Base-by-base conservation (phyloP, 805 yeast genomes). In the Schwanniomyces yamadae region DNA sequence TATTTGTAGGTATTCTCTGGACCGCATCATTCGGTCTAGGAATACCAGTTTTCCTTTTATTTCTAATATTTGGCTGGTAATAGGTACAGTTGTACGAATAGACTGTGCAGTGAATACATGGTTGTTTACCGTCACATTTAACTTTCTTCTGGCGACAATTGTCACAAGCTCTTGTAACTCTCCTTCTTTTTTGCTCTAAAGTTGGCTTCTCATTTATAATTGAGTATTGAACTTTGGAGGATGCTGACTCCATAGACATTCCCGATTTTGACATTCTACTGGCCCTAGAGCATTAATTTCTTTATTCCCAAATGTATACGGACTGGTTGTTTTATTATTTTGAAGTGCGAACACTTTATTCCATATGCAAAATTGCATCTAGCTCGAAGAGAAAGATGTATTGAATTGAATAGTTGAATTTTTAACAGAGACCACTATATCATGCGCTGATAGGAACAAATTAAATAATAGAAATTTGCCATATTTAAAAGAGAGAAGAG, bases 11-110 rank as follows among this genome's bases (percentile, higher is more conserved):
- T 16, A 14, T 17, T 21, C 6, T 37, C 19, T 17, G 26, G 17
- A 20, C 12, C 31, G 62, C 47, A 3, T 61, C 57, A 3, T 42
- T 39, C 29, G 17, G 20, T 10, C 17, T 27, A 3, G 65, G 66
- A 10, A 57, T 54, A 2, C 59, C 61, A n/a, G 52, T 47, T 31
- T 54, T 52, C 40, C 60, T 63, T 49, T 63, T 77, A 50, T 75
- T 77, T 33, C 85, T 60, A 37, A 71, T 64, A 34, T 82, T 71
- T 7, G 95, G 91, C 50, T 85, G 87, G 52, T 84, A 85, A 55
- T 88, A 88, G 0, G 95, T 78, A 60, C 96, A 88, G 39, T 78
- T 83, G 57, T 84, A 85, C 14, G 86, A 78, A 61, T 87, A 89
- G 1, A 87, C 95, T 1, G 95, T 84, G 55, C 96, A 88, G 56